Evolutionary conservation across 2,329 filamentous ascomycete species (phyloP), one percentile per base, ranked within the genome.

Genomic region (Penicillium polonicum): DNA sequence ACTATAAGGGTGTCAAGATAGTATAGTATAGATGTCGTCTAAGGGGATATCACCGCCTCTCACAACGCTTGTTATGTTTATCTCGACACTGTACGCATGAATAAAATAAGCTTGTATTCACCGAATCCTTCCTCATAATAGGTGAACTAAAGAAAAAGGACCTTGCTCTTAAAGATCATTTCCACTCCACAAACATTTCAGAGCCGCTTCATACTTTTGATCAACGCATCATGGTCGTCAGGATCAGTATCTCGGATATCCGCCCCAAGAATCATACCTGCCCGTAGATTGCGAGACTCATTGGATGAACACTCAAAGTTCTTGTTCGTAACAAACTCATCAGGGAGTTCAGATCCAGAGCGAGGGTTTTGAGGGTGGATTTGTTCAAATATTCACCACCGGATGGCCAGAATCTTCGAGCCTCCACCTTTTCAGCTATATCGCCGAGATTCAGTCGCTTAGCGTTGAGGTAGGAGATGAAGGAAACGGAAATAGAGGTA

Each of bases 401-500:
- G 10, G 48, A 53, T n/a, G 53, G 49, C 57, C 57, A 61, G 45
- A 59, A 61, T 52, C 44, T 43, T 45, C 33, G 52, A 45, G 48
- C 27, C 44, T 57, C 56, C 17, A 59, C 52, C 41, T 50, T 46
- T 19, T 31, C 35, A 27, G 46, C 46, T 29, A 36, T 33, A 45
- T 55, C 31, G 4, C 13, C 12, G 17, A 52, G 31, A 35, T 36
- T 36, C n/a, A 19, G 3, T 21, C 36, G 43, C 36, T 53, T 57
- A 8, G 52, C 48, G 33, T 46, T 8, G 45, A 59, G 43, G 51
- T 65, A 65, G 3, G 65, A 64, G 19, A 66, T 61, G 0, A 68
- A 68, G 35, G 44, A 61, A 68, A 10, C 64, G 45, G 46, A 67
- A 66, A 48, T 64, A 66, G 7, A 68, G 62, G 36, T 63, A 67